Percentiles rank a stretch among this genome's conserved stretches.
These are phyloP conservation scores for Ustilago cynodontis DNA, from an alignment of 1,284 basidiomycete genomes.

Conservation along the genomic window DNA sequence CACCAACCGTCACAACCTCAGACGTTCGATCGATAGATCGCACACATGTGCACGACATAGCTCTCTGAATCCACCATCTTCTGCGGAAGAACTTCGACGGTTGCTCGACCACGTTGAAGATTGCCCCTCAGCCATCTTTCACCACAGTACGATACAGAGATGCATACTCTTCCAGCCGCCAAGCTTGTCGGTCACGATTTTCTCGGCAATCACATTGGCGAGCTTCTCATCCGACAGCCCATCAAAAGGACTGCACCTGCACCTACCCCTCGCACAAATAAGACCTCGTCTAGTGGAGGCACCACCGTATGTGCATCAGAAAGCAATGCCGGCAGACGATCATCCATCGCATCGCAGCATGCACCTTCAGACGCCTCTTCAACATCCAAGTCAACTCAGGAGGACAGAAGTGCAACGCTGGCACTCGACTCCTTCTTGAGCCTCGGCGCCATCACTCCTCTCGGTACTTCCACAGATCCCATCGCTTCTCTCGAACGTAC, in stretches of 20 bases:
- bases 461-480: slow-evolving; percentile 8
- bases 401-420: neutral
- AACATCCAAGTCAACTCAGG: neutral
- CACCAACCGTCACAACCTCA: neutral
- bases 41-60: slow-evolving; percentile 36
- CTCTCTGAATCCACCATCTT: slow-evolving; percentile 2
- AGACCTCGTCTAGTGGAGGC: slow-evolving; percentile 25
- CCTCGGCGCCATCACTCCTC: slow-evolving; percentile 10
- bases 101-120: slow-evolving; percentile 8
- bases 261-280: neutral
- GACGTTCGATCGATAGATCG: neutral
- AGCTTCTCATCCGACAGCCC: slow-evolving; percentile 48
- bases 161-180: slow-evolving; percentile 40
- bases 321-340: neutral
- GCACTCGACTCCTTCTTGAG: slow-evolving; percentile 13
- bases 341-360: slow-evolving; percentile 2
- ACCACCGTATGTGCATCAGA: slow-evolving; percentile 21
- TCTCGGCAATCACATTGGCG: slow-evolving; percentile 52
- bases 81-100: slow-evolving; percentile 15
- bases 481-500: slow-evolving; percentile 20
- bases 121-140: neutral
- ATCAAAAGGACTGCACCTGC: slow-evolving; percentile 10
- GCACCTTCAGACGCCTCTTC: neutral
- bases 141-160: slow-evolving; percentile 17
- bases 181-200: slow-evolving; percentile 41